Evolutionary conservation across 1,284 basidiomycete species (phyloP).

Genomic region (Coniophora puteana): DNA sequence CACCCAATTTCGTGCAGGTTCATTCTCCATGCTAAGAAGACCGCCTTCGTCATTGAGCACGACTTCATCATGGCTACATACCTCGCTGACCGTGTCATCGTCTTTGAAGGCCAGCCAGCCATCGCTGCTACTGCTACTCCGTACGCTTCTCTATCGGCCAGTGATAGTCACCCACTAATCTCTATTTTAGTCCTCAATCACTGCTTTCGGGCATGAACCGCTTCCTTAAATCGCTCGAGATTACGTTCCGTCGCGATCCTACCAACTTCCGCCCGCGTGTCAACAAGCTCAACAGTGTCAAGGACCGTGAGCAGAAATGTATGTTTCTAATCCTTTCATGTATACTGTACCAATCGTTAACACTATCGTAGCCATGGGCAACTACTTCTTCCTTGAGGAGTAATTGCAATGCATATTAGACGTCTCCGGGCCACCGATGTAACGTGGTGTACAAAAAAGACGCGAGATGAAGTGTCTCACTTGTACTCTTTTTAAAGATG

Average conservation of each 20-base stretch:
- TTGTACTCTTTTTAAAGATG: slow-evolving; percentile 1
- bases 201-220: slow-evolving; percentile 87
- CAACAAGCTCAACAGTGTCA: slow-evolving; percentile 91
- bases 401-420: slow-evolving; percentile 26
- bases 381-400: slow-evolving; percentile 91
- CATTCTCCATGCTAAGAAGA: slow-evolving; percentile 92
- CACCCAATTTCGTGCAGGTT: slow-evolving; percentile 48
- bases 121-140: slow-evolving; percentile 81
- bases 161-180: slow-evolving; percentile 6
- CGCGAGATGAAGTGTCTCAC: neutral
- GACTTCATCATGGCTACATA: slow-evolving; percentile 98
- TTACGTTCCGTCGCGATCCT: slow-evolving; percentile 95
- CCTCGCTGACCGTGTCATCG: slow-evolving; percentile 94
- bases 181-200: slow-evolving; percentile 64
- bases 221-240: slow-evolving; percentile 89
- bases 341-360: slow-evolving; percentile 8
- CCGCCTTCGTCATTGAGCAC: slow-evolving; percentile 96
- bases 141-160: slow-evolving; percentile 40
- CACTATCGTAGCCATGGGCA: slow-evolving; percentile 55
- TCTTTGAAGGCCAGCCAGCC: slow-evolving; percentile 88
- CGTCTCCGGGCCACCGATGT: too few relatives aligned
- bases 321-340: slow-evolving; percentile 22
- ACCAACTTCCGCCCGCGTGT: slow-evolving; percentile 93
- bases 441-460: too few relatives aligned
- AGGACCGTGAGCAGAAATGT: slow-evolving; percentile 95